Conservation (phyloP, 257 asterid genomes). For the Solanum ahanhuiri region DNA sequence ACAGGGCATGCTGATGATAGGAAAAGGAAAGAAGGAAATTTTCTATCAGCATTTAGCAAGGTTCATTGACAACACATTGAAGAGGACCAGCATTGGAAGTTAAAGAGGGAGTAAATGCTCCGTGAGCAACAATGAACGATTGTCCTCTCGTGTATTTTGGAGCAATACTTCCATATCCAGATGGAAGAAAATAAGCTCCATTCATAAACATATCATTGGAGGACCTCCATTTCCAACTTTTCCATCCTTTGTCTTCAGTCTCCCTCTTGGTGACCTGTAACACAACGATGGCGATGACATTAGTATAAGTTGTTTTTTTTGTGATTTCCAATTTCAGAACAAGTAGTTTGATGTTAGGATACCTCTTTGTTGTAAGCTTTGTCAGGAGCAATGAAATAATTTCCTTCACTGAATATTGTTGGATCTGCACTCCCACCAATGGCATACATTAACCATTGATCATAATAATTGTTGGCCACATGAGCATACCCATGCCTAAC, state of each 20-base stretch:
- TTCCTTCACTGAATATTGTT: conserved; percentile 6
- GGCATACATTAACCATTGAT: conserved; percentile 11
- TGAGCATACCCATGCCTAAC: conserved; percentile 64
- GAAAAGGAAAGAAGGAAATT: neutral
- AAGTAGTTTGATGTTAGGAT: neutral
- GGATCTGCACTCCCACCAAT: conserved; percentile 14
- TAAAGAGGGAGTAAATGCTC: conserved; percentile 46
- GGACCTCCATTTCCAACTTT: conserved; percentile 76
- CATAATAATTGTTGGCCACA: conserved; percentile 6
- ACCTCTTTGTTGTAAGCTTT: neutral
- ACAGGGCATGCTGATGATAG: neutral
- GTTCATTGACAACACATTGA: conserved; percentile 24
- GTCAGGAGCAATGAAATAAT: neutral
- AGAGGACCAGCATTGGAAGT: conserved; percentile 62
- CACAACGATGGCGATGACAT: neutral
- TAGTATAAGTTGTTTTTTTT: neutral
- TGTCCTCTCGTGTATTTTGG: conserved; percentile 47
- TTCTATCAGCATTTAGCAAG: conserved; percentile 9
- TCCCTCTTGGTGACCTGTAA: conserved; percentile 66
- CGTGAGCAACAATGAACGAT: conserved; percentile 54
- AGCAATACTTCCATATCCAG: conserved; percentile 51
- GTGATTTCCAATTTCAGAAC: neutral
- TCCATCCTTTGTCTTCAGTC: conserved; percentile 32
- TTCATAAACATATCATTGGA: conserved; percentile 55
- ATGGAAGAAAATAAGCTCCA: conserved; percentile 68